Evolutionary conservation across 2,329 filamentous ascomycete species (phyloP).

Genomic region (Colletotrichum truncatum): DNA sequence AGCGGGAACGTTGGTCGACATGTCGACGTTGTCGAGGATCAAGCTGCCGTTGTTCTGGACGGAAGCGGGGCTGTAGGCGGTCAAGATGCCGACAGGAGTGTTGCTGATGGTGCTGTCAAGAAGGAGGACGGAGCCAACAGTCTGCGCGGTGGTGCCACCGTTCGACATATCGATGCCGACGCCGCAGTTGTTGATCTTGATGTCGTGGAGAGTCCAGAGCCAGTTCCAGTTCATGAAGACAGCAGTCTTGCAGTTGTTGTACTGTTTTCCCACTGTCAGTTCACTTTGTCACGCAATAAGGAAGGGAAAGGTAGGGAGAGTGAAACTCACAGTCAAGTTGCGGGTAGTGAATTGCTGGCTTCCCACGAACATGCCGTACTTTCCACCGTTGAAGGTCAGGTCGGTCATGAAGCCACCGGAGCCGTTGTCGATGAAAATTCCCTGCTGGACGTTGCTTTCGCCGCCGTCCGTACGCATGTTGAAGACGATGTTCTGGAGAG

Average conservation of each 20-base stretch:
- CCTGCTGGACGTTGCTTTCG: conserved; percentile 73
- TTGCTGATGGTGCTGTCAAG: conserved; percentile 83
- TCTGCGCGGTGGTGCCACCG: conserved; percentile 68
- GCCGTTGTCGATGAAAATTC: conserved; percentile 87
- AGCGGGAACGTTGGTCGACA: conserved; percentile 70
- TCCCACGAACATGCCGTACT: conserved; percentile 80
- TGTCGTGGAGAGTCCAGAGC: conserved; percentile 82
- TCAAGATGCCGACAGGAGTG: conserved; percentile 80
- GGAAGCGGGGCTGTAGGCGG: conserved; percentile 72
- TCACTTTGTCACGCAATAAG: no score
- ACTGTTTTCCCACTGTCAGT: no score
- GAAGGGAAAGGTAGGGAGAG: background rate
- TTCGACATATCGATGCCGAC: conserved; percentile 83
- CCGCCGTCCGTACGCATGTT: conserved; percentile 77
- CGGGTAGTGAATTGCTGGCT: conserved; percentile 90
- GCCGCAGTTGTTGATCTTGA: conserved; percentile 78
- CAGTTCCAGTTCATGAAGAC: conserved; percentile 95
- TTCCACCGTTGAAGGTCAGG: conserved; percentile 84
- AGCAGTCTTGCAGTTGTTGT: conserved; percentile 84
- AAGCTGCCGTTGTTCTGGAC: conserved; percentile 81
- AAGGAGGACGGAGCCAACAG: conserved; percentile 85
- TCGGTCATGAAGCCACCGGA: conserved; percentile 87
- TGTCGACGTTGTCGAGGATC: conserved; percentile 90
- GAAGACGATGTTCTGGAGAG: conserved; percentile 83
- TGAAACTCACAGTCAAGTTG: conserved; percentile 65